These are phyloP conservation scores for Setaria viridis DNA, from an alignment of 202 grass and related monocot genomes.

Conservation along the genomic window DNA sequence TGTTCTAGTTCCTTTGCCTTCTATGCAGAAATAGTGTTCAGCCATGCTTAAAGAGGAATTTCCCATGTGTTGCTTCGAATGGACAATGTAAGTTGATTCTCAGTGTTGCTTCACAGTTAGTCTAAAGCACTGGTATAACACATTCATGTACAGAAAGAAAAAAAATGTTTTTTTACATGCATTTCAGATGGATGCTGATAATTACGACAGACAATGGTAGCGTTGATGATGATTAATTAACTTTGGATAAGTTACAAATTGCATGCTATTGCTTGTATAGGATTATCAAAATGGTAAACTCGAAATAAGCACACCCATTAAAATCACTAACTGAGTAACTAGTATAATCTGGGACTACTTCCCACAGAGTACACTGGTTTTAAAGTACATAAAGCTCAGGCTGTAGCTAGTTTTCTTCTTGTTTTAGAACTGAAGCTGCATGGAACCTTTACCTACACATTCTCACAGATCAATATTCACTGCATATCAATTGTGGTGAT, in stretches of 20 bases:
- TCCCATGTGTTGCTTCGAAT: slow-evolving; percentile 73
- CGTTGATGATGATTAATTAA: background rate
- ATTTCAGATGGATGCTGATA: slow-evolving; percentile 1
- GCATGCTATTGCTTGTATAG: background rate
- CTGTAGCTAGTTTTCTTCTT: slow-evolving; percentile 23
- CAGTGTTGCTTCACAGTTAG: slow-evolving; percentile 34
- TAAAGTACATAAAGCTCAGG: slow-evolving; percentile 18
- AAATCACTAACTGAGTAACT: slow-evolving; percentile 7
- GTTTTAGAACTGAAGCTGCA: slow-evolving; percentile 32
- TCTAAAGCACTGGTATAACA: slow-evolving; percentile 13
- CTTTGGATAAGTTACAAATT: slow-evolving; percentile 25
- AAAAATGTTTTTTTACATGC: background rate
- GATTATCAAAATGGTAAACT: slow-evolving; percentile 17
- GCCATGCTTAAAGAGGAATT: slow-evolving; percentile 81
- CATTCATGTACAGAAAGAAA: background rate
- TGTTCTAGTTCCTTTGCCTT: slow-evolving; percentile 45
- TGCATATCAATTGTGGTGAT: slow-evolving; percentile 93
- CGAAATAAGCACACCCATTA: slow-evolving; percentile 2
- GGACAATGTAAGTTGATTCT: slow-evolving; percentile 59
- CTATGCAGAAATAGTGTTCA: slow-evolving; percentile 53
- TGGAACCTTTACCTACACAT: slow-evolving; percentile 25
- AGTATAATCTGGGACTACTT: slow-evolving; percentile 6
- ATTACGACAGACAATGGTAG: slow-evolving; percentile 9
- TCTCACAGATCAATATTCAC: slow-evolving; percentile 61
- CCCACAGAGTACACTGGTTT: slow-evolving; percentile 18